phyloP scores from a whole-genome alignment of 176 grass and related monocot genomes.

The Musa schizocarpa region DNA sequence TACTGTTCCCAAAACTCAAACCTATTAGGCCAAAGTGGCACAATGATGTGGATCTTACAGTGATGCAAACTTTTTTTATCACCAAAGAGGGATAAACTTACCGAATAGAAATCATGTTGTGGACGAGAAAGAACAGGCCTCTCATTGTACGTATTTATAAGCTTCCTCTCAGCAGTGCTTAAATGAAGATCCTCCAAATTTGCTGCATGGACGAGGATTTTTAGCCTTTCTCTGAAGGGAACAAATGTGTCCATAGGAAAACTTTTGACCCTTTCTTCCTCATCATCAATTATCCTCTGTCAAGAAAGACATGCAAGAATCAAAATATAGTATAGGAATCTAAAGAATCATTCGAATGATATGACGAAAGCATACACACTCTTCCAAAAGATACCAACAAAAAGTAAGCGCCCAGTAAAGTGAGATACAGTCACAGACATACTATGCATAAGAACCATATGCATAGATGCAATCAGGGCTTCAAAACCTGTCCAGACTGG shows the following conservation, averaged over 20 bases:
- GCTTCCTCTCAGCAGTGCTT: conserved; percentile 74
- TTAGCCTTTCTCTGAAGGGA: conserved; percentile 81
- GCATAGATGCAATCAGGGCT: not conserved
- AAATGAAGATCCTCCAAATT: conserved; percentile 96
- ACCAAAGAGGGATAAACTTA: conserved; percentile 22
- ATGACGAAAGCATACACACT: not conserved
- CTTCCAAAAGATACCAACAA: not conserved
- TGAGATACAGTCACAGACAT: not conserved
- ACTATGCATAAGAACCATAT: not conserved
- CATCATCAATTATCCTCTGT: conserved; percentile 80
- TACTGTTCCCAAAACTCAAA: not conserved
- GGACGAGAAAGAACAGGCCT: conserved; percentile 94
- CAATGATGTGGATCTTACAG: too few species aligned
- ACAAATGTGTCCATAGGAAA: conserved; percentile 69
- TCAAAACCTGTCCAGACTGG: too few species aligned
- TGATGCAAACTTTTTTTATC: not conserved
- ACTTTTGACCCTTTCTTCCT: conserved; percentile 66
- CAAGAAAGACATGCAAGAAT: conserved; percentile 3
- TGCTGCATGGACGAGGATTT: conserved; percentile 80
- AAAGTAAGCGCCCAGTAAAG: not conserved
- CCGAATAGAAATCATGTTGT: conserved; percentile 88
- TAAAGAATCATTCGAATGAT: not conserved
- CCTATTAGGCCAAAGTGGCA: not conserved
- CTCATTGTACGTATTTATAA: conserved; percentile 96
- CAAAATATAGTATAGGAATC: not conserved